Evolutionary conservation across 78 protist genomes (phyloP), one percentile per base, ranked within the genome.

Genomic region (Dictyostelium capitatum): DNA sequence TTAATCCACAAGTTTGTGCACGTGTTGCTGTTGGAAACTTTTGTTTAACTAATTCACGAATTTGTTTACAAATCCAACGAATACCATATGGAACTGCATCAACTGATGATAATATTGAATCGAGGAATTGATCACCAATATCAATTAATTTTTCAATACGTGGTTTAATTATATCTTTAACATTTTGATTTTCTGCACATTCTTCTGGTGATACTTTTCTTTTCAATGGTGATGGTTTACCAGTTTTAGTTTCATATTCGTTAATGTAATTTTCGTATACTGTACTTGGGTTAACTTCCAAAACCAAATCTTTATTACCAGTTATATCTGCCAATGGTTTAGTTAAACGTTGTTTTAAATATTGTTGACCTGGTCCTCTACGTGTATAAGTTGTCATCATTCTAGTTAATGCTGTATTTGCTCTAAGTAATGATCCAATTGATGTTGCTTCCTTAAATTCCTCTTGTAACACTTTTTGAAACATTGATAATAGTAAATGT

Each of bases 381-480:
- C 96, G 90, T 8, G 98, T 96, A 67, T 96, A 96, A 15, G 97
- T 95, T 0, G 95, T 82, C 93, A 96, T 89, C 96, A 96, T 92
- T 32, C 96, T 80, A n/a, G 98, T 96, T 25, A 95, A 69, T 11
- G 96, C 93, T 17, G 97, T 95, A 69, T 96, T 96, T 65, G 95
- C 96, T 41, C 98, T 79, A 56, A 96, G 15, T 1, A 96, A 48
- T 12, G 77, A 25, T 37, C 82, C 82, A n/a, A 89, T 91, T 11
- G 41, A 14, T 1, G 84, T 85, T 4, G 93, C 89, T 25, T 95
- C 94, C 54, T 87, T 80, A 12, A 95, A 83, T 48, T 95, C 96
- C 23, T 56, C 89, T 47, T 37, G 62, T 8, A 95, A 79, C 5
- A 92, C 97, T 54, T 62, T 80, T 84, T 93, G 95, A 82, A 96